phyloP scores from a whole-genome alignment of 768 basidiomycete species.

The Sarcodon aspratus region DNA sequence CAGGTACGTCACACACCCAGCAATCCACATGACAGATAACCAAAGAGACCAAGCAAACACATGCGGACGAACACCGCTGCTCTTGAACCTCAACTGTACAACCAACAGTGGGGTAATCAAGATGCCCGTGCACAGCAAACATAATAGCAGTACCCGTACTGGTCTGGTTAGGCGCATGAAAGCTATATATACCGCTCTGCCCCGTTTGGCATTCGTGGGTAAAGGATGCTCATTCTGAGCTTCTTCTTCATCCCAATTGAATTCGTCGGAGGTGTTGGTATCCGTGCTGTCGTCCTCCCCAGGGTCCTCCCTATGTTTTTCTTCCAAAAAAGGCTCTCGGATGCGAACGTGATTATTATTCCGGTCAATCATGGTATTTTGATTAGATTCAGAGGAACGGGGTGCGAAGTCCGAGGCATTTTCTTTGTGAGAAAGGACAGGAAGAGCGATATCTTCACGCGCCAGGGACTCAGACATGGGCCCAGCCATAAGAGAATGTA shows the following conservation, averaged over 20 bases:
- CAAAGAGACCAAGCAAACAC: conserved; percentile 60
- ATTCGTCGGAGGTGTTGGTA: conserved; percentile 57
- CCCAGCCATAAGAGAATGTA: too few species aligned
- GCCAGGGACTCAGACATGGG: too few species aligned
- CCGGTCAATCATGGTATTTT: too few species aligned
- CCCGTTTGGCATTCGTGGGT: conserved; percentile 47
- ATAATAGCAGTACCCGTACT: conserved; percentile 47
- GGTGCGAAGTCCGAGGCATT: too few species aligned
- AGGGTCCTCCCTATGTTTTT: neutral
- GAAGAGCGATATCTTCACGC: too few species aligned
- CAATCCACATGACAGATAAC: conserved; percentile 57
- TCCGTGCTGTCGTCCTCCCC: conserved; percentile 13
- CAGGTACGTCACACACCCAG: conserved; percentile 47
- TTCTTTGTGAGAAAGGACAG: too few species aligned
- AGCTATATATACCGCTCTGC: conserved; percentile 46
- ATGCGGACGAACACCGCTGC: conserved; percentile 35
- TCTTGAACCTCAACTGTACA: conserved; percentile 48
- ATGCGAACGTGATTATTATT: too few species aligned
- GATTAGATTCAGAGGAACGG: too few species aligned
- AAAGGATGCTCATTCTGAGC: conserved; percentile 21
- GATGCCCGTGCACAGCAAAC: conserved; percentile 46
- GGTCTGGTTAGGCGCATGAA: conserved; percentile 58
- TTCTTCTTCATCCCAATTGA: conserved; percentile 65
- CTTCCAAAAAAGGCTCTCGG: too few species aligned
- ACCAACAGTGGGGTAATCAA: conserved; percentile 63